phyloP scores from a whole-genome alignment of 345 rosid genomes.

The Brassica cretica region DNA sequence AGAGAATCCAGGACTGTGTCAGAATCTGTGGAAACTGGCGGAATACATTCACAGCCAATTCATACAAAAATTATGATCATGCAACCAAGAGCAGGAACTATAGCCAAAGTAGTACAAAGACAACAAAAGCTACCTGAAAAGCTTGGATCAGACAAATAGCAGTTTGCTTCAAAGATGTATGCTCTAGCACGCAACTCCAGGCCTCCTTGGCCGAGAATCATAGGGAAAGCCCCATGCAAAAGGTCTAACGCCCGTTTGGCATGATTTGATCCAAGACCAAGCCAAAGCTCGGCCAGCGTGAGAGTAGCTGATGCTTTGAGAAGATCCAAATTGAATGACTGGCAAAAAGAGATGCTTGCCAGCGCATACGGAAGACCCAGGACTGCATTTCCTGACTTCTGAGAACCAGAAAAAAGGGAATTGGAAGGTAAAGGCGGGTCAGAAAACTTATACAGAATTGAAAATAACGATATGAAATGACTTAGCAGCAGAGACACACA shows the following conservation, averaged over 20 bases:
- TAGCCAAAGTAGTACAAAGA: slow-evolving; percentile 20
- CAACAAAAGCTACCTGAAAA: slow-evolving; percentile 59
- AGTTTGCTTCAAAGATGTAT: slow-evolving; percentile 83
- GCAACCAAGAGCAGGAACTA: background rate
- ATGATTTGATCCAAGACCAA: slow-evolving; percentile 79
- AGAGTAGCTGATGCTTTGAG: slow-evolving; percentile 92
- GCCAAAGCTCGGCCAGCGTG: slow-evolving; percentile 92
- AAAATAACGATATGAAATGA: background rate
- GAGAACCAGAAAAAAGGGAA: slow-evolving; percentile 23
- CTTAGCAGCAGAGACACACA: slow-evolving; percentile 5
- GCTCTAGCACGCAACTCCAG: slow-evolving; percentile 92
- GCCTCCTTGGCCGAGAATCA: slow-evolving; percentile 97
- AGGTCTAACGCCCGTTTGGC: slow-evolving; percentile 75
- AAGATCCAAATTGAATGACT: slow-evolving; percentile 94
- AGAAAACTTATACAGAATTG: background rate
- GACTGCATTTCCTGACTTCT: slow-evolving; percentile 98
- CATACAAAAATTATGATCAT: slow-evolving; percentile 1
- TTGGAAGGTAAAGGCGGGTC: background rate
- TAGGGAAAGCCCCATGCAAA: slow-evolving; percentile 72
- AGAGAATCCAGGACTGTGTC: slow-evolving; percentile 73
- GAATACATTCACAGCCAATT: slow-evolving; percentile 6
- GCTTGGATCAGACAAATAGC: slow-evolving; percentile 79
- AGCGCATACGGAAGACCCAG: slow-evolving; percentile 89
- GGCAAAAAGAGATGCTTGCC: slow-evolving; percentile 95
- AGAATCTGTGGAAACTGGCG: slow-evolving; percentile 59